phyloP scores from a whole-genome alignment of 2,329 filamentous ascomycete species.

The Colletotrichum salicis region DNA sequence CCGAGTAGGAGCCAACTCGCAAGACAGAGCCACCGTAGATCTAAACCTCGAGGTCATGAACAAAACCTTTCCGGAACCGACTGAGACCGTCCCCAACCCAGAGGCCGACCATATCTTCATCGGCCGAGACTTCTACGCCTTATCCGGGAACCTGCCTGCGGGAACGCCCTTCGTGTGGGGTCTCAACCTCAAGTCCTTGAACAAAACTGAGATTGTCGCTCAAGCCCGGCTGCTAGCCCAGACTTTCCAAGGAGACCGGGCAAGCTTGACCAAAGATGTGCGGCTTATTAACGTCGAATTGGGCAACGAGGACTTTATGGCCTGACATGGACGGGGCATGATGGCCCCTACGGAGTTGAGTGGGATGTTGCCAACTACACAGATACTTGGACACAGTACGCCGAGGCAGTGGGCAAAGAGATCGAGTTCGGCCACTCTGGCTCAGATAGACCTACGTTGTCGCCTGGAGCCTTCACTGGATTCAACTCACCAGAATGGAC shows the following conservation, averaged over 20 bases:
- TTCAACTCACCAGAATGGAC: background rate
- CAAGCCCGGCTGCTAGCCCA: background rate
- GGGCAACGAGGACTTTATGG: constrained; percentile 14
- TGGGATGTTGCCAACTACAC: constrained; percentile 6
- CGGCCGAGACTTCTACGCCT: constrained; percentile 1
- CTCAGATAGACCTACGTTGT: background rate
- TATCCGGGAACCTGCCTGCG: constrained; percentile 1
- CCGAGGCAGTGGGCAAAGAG: background rate
- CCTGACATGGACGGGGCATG: background rate
- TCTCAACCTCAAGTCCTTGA: constrained; percentile 5
- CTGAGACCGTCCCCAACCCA: background rate
- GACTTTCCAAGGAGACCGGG: background rate
- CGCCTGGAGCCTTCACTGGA: background rate
- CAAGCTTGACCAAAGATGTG: background rate
- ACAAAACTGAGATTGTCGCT: background rate
- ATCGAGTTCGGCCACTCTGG: background rate
- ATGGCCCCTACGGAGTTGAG: background rate
- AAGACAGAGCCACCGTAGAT: constrained; percentile 13
- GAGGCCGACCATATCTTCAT: constrained; percentile 10
- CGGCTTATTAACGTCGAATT: background rate
- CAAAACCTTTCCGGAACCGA: constrained; percentile 3
- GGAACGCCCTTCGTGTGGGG: constrained; percentile 10
- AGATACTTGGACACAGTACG: background rate
- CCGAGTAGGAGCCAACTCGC: constrained; percentile 5
- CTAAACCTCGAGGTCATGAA: constrained; percentile 5